These are phyloP conservation scores for Aspergillus tamarii DNA, from an alignment of 2,329 filamentous ascomycete genomes.

Conservation along the genomic window DNA sequence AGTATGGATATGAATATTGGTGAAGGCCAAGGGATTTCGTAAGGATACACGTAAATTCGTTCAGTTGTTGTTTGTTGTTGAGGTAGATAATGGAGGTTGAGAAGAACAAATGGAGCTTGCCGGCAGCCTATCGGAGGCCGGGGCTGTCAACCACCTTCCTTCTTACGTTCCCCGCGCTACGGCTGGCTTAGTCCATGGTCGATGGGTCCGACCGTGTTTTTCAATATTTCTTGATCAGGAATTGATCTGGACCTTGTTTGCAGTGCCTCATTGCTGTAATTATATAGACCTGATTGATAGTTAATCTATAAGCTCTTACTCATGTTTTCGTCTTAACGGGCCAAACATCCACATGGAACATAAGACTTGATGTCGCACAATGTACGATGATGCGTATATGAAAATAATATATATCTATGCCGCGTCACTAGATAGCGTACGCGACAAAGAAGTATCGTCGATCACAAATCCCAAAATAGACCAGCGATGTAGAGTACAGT, in stretches of 20 bases:
- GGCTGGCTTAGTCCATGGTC: neutral
- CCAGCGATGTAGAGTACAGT: neutral
- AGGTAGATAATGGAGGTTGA: conserved; percentile 9
- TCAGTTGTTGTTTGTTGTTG: conserved; percentile 1
- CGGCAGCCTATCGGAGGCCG: conserved; percentile 23
- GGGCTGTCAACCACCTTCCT: conserved; percentile 6
- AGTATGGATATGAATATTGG: neutral
- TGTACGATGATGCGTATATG: neutral
- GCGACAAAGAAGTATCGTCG: neutral
- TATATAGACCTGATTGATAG: neutral
- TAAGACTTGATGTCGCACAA: neutral
- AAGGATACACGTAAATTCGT: neutral
- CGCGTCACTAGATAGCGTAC: neutral
- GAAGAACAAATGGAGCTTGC: conserved; percentile 10
- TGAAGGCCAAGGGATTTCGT: neutral
- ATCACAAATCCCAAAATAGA: neutral
- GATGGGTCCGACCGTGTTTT: conserved; percentile 9
- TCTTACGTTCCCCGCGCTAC: conserved; percentile 17
- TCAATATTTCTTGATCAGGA: neutral
- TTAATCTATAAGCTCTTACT: neutral
- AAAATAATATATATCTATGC: neutral
- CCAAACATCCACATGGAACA: neutral
- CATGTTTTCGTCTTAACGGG: neutral
- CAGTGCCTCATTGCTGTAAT: neutral
- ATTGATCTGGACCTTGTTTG: neutral